phyloP scores from a whole-genome alignment of 164 flowering plant genomes.

The Cinnamomum micranthum region DNA sequence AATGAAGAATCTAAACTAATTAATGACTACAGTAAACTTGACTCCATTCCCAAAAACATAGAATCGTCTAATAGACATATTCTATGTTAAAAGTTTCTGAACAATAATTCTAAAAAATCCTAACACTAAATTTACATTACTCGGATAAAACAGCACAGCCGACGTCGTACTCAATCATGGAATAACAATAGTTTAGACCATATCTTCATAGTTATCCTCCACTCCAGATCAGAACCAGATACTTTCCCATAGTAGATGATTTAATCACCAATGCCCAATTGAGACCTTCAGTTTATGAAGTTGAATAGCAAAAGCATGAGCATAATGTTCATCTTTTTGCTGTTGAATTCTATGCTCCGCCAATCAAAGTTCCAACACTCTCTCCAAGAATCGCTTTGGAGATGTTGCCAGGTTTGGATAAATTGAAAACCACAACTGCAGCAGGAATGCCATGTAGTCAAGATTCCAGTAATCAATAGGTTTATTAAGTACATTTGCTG shows the following conservation, averaged over 20 bases:
- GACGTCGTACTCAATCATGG: too few species aligned
- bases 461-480: neutral
- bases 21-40: too few species aligned
- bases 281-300: neutral
- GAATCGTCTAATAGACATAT: too few species aligned
- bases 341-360: conserved; percentile 43
- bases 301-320: neutral
- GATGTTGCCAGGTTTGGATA: conserved; percentile 77
- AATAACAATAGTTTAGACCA: too few species aligned
- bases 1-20: too few species aligned
- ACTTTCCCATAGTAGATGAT: neutral
- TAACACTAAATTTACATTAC: too few species aligned
- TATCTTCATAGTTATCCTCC: too few species aligned
- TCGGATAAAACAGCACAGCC: too few species aligned
- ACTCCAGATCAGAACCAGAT: neutral
- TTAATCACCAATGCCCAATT: neutral
- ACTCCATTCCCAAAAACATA: too few species aligned
- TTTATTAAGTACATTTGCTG: neutral
- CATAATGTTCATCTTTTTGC: conserved; percentile 24
- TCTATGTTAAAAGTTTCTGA: too few species aligned
- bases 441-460: neutral
- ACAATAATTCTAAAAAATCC: too few species aligned
- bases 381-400: conserved; percentile 83
- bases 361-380: conserved; percentile 89
- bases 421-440: conserved; percentile 96